Evolutionary conservation across 768 basidiomycete species (phyloP).

Genomic region (Macrocybe gigantea): DNA sequence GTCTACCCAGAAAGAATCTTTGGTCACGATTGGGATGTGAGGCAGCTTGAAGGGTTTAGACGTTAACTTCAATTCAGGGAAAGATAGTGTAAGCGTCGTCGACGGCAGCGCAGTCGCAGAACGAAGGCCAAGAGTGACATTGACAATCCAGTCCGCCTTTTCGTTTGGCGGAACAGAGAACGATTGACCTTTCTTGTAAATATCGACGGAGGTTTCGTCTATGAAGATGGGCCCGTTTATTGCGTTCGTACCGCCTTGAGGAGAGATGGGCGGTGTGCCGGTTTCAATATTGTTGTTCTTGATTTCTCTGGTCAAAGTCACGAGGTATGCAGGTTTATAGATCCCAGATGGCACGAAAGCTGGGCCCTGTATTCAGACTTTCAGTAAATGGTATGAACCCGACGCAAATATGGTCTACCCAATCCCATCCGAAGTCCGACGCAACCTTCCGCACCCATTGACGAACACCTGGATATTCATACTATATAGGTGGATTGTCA

Average conservation of each 20-base stretch:
- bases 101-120: conserved; percentile 28
- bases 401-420: conserved; percentile 25
- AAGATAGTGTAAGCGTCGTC: conserved; percentile 34
- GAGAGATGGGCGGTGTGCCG: conserved; percentile 12
- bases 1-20: conserved; percentile 31
- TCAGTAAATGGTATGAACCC: neutral
- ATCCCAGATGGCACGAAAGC: conserved; percentile 53
- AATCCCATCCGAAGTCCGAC: conserved; percentile 60
- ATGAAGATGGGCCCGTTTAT: conserved; percentile 29
- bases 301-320: conserved; percentile 27
- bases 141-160: conserved; percentile 48
- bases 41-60: conserved; percentile 26
- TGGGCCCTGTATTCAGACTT: conserved; percentile 33
- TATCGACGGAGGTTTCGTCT: conserved; percentile 49
- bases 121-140: conserved; percentile 44
- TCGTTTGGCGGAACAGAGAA: conserved; percentile 38
- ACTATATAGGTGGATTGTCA: conserved; percentile 21
- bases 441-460: conserved; percentile 45
- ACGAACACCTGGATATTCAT: conserved; percentile 43
- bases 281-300: conserved; percentile 17
- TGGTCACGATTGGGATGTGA: conserved; percentile 15
- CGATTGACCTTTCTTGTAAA: conserved; percentile 46
- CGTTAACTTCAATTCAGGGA: conserved; percentile 40
- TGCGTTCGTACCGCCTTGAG: conserved; percentile 3
- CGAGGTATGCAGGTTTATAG: conserved; percentile 48